These are phyloP conservation scores for Pittosporum tobira DNA, from an alignment of 129 eudicot species.

Conservation along the genomic window DNA sequence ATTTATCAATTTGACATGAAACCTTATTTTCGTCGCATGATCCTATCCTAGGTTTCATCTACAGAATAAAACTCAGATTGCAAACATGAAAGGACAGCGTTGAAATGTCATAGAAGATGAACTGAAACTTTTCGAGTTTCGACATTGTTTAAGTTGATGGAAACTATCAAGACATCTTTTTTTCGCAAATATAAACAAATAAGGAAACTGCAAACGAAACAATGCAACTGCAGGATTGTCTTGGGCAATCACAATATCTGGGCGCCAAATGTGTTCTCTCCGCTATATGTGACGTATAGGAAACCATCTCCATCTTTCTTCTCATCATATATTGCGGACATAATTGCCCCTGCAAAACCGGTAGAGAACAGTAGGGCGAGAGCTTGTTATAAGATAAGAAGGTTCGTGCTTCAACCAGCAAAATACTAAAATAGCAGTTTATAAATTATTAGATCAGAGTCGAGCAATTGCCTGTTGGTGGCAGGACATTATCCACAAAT, in stretches of 20 bases:
- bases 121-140: background rate
- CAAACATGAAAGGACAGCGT: too few relatives aligned
- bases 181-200: too few relatives aligned
- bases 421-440: background rate
- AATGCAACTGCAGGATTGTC: slow-evolving; percentile 2
- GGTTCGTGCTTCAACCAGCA: background rate
- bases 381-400: background rate
- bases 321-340: slow-evolving; percentile 67
- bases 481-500: slow-evolving; percentile 72
- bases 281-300: slow-evolving; percentile 57
- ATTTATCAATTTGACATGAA: too few relatives aligned
- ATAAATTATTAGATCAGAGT: background rate
- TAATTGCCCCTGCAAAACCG: slow-evolving; percentile 47
- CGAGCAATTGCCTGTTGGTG: slow-evolving; percentile 61
- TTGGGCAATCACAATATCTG: background rate
- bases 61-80: too few relatives aligned
- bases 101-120: background rate
- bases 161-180: slow-evolving; percentile 7
- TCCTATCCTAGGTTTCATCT: too few relatives aligned
- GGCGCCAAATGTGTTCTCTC: slow-evolving; percentile 60
- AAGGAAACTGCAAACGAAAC: background rate
- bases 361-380: background rate
- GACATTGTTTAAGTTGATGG: background rate
- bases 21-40: too few relatives aligned
- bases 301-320: slow-evolving; percentile 77